These are phyloP conservation scores for Venturia asperata DNA, from an alignment of 2,329 filamentous ascomycete genomes.

Conservation along the genomic window DNA sequence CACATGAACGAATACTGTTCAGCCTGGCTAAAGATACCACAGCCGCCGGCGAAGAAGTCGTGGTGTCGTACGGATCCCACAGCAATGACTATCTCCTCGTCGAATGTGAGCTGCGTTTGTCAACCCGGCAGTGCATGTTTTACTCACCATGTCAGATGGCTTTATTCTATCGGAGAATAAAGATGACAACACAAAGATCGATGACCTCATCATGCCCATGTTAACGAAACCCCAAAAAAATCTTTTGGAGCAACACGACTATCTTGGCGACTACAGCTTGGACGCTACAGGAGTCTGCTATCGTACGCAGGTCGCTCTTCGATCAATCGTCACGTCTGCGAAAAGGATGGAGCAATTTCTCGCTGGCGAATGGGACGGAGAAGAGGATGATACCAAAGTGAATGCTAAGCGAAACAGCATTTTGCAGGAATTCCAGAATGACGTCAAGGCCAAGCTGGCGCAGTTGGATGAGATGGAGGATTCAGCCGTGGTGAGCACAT, in stretches of 20 bases:
- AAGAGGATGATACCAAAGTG: background rate
- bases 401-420: background rate
- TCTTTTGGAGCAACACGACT: constrained; percentile 38
- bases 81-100: constrained; percentile 65
- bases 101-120: constrained; percentile 41
- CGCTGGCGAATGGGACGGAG: background rate
- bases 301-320: constrained; percentile 18
- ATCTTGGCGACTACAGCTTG: constrained; percentile 29
- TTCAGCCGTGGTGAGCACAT: background rate
- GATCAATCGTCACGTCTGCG: background rate
- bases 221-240: constrained; percentile 29
- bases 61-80: constrained; percentile 63
- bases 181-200: constrained; percentile 37
- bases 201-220: constrained; percentile 36
- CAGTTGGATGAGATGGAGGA: background rate
- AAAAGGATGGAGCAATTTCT: constrained; percentile 11
- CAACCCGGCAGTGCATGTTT: background rate
- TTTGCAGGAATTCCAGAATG: background rate
- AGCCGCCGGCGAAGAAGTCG: constrained; percentile 55
- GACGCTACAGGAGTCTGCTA: constrained; percentile 14
- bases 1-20: background rate
- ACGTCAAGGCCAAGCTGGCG: background rate
- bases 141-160: constrained; percentile 28
- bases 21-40: background rate
- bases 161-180: constrained; percentile 36